Base-by-base conservation (phyloP, 2,329 filamentous ascomycete genomes). In the Xylaria hypoxylon region DNA sequence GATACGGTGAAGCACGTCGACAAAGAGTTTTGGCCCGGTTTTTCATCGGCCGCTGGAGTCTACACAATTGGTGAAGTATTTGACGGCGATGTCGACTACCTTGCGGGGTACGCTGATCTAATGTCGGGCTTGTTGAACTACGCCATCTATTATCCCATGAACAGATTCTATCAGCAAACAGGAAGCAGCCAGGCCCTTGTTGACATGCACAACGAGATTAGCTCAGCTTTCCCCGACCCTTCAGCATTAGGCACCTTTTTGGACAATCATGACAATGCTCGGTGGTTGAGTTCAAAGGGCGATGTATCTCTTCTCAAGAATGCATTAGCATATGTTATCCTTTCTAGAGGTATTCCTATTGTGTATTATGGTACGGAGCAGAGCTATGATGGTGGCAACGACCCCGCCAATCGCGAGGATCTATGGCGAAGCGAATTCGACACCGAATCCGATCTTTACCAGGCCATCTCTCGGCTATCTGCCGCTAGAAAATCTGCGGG, bases 91-190 rank as follows among this genome's bases (percentile, higher is more conserved):
- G 81, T 85, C 1, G 67, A 76, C 8, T 87, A 86, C 70, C 78
- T 86, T 0, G 79, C 82, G 22, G 82, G 82, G 10, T 90, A 88
- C 72, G 82, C 87, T 48, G 77, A 80, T 53, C 76, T 82, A 61
- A 83, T 90, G 79, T 81, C 81, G n/a, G 87, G 87, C 15, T 76
- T 90, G 33, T 77, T 90, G 67, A 89, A 91, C 78, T 91, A 89
- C 70, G 82, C 86, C 17, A 68, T 74, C 58, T 74, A 74, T 26
- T 74, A 74, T 52, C 72, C 71, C n/a, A 69, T 74, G 71, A 80
- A 78, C 67, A 63, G 65, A 1, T 82, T 82, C 59, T 81, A 79
- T 59, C 77, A 79, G 65, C 78, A 81, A 28, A 72, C 69, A 3
- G 79, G 79, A 4, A 78, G 77, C 1, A 79, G 82, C 15, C 77